Evolutionary conservation across 2,329 filamentous ascomycete species (phyloP).

Genomic region (Neonectria sp.): DNA sequence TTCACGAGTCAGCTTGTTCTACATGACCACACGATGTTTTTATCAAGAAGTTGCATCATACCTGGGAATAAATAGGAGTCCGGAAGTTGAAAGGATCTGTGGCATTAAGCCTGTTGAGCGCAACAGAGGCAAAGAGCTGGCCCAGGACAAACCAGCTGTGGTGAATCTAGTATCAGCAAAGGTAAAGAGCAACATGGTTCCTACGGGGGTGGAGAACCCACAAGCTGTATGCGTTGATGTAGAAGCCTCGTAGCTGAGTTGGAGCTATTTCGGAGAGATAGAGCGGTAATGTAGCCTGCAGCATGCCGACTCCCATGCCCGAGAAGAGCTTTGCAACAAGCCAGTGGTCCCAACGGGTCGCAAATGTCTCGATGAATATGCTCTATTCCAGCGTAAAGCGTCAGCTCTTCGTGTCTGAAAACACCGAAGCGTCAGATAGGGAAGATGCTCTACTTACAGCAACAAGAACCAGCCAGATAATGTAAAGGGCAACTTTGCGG

Average conservation of each 20-base stretch:
- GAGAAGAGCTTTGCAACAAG: constrained; percentile 35
- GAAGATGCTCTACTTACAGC: constrained; percentile 13
- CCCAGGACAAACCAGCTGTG: constrained; percentile 35
- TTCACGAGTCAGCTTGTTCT: background rate
- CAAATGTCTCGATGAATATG: constrained; percentile 32
- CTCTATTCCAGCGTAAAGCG: background rate
- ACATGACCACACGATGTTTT: background rate
- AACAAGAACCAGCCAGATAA: constrained; percentile 30
- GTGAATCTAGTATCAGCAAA: background rate
- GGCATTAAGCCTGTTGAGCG: constrained; percentile 31
- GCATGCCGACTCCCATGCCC: constrained; percentile 35
- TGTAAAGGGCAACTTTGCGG: constrained; percentile 28
- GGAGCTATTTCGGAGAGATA: constrained; percentile 37
- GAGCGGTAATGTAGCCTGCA: constrained; percentile 34
- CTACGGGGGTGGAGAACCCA: background rate
- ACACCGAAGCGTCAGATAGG: background rate
- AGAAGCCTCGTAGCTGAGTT: constrained; percentile 33
- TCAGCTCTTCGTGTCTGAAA: background rate
- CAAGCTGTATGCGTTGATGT: constrained; percentile 36
- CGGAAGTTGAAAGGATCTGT: constrained; percentile 29
- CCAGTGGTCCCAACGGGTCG: constrained; percentile 33
- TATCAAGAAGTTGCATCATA: background rate
- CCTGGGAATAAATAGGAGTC: constrained; percentile 34
- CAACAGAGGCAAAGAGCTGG: constrained; percentile 34
- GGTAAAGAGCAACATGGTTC: no score